phyloP scores from a whole-genome alignment of 2,329 filamentous ascomycete genomes.

The Orbilia quercus region DNA sequence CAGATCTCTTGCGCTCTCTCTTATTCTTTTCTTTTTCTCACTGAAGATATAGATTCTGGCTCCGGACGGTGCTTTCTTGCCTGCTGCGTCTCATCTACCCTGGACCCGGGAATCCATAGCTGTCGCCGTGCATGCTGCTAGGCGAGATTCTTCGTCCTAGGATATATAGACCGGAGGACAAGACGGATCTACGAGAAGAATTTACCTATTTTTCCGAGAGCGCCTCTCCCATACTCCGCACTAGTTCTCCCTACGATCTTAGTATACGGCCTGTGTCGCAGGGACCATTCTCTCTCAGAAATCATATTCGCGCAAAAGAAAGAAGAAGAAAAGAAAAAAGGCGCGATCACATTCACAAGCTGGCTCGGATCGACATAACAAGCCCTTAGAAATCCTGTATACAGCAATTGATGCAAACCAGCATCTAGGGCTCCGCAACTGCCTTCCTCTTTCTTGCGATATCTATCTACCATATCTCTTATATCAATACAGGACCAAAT shows the following conservation, averaged over 20 bases:
- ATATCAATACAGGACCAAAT: background rate
- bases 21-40: background rate
- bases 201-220: constrained; percentile 56
- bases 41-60: constrained; percentile 18
- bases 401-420: constrained; percentile 17
- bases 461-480: too few species aligned
- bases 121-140: constrained; percentile 47
- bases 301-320: background rate
- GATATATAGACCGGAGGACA: constrained; percentile 54
- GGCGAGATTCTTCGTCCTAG: constrained; percentile 46
- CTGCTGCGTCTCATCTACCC: constrained; percentile 38
- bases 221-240: constrained; percentile 38
- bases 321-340: background rate
- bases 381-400: constrained; percentile 19
- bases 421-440: background rate
- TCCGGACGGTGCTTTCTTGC: constrained; percentile 11
- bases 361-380: constrained; percentile 23
- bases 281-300: constrained; percentile 16
- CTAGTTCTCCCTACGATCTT: constrained; percentile 20
- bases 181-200: constrained; percentile 36
- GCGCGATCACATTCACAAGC: constrained; percentile 1
- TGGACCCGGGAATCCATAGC: constrained; percentile 31
- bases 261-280: constrained; percentile 13
- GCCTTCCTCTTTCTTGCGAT: background rate
- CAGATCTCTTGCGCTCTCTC: background rate